Base-by-base conservation (phyloP, 139 green algal species). In the Gonium pectorale region DNA sequence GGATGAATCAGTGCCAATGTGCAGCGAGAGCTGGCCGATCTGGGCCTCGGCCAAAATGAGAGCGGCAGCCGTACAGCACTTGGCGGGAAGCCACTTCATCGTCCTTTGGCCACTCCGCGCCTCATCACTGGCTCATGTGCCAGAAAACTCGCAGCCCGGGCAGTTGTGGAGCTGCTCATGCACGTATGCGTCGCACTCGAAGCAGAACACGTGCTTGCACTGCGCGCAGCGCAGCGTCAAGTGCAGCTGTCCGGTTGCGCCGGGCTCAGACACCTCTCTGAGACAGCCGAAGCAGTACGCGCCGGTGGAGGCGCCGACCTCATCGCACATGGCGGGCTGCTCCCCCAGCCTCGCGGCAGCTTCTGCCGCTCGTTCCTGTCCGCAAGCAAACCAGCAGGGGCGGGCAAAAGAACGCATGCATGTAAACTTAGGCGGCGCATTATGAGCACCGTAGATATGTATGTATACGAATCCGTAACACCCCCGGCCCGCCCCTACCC, bases 101-200 rank as follows among this genome's bases (percentile, higher is more conserved):
- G n/a, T n/a, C n/a, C n/a, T n/a, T n/a, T n/a, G n/a, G n/a, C n/a
- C n/a, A n/a, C n/a, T n/a, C n/a, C n/a, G n/a, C n/a, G n/a, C 66
- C 4, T 51, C 37, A 24, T 37, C n/a, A n/a, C n/a, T n/a, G n/a
- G n/a, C n/a, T n/a, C n/a, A n/a, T 31, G 68, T 77, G 27, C 68
- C 68, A 6, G 43, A 41, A 41, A 68, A 84, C 85, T 97, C 94
- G 86, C 97, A 99, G 26, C 95, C 94, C 3, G 97, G 97, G 89
- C 97, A 99, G 81, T 98, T 98, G 90, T 99, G 97, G 75, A 99
- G 82, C 56, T 83, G 90, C 75, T 98, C 95, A 81, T 99, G 97
- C 29, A 99, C 93, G 72, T 95, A 98, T 0, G 87, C 85, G 82
- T 99, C 97, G 90, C 97, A 99, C 35, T 98, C 95, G 62, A 96